Base-by-base conservation (phyloP, 169 alveolate genomes). In the Plasmodium malariae region DNA sequence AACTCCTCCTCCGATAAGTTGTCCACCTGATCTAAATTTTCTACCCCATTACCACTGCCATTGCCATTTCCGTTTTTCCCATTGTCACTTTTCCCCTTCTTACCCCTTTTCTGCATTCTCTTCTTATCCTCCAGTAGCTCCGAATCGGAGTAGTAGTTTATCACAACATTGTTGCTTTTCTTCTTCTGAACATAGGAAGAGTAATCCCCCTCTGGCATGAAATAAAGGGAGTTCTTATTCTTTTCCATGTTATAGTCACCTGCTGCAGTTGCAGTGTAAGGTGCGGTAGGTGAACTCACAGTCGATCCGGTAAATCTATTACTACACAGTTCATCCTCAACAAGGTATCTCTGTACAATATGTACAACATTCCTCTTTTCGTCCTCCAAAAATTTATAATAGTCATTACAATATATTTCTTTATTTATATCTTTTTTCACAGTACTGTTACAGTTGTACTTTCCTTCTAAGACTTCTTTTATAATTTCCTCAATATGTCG, bases 401-500 rank as follows among this genome's bases (percentile, higher is more conserved):
- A 78, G 43, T 78, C 72, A 83, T 83, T 37, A 60, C 83, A 49
- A 51, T 83, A 67, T n/a, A 63, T 87, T 54, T 74, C 92, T 55
- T 49, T 69, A 34, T 87, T 74, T 1, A 65, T 65, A 26, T 65
- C 69, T 3, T 62, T 60, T 60, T 72, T 73, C 3, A 69, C 48
- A n/a, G 74, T 62, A 36, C 88, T 68, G 28, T 70, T 59, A 76
- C 88, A 71, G 57, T 70, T 72, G 40, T 76, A 76, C 51, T 57
- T 83, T 19, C 89, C 92, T n/a, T 21, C 87, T 19, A 65, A 1
- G 0, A 71, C 68, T 19, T 70, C 87, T 71, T 71, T 19, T 43
- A 85, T 73, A n/a, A 51, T 74, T 12, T 89, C 91, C 45, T 88
- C 88, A 6, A 90, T 87, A 7, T 68, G 63, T 28, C 87, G 62